phyloP scores from a whole-genome alignment of 2,329 filamentous ascomycete species.

The Fonsecaea multimorphosa region DNA sequence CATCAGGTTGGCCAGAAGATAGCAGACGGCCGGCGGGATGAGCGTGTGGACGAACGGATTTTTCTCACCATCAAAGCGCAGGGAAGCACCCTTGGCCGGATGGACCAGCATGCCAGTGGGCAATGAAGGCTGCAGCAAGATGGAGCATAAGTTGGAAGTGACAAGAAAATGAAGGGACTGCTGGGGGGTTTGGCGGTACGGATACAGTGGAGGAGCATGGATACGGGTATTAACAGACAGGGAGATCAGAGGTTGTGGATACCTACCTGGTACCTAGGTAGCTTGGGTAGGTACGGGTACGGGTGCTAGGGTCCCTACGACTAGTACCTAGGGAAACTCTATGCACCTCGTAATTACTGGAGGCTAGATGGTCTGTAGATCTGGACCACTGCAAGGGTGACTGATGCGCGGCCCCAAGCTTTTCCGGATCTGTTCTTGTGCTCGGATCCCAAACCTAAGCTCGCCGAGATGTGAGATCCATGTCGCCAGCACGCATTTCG shows the following conservation, averaged over 20 bases:
- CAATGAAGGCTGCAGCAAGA: conserved; percentile 20
- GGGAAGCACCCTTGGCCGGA: conserved; percentile 11
- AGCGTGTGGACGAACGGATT: conserved; percentile 31
- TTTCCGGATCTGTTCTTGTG: conserved; percentile 15
- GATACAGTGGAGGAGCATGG: conserved; percentile 6
- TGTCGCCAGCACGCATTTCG: neutral
- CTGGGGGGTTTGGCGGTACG: conserved; percentile 4
- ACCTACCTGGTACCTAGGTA: too few relatives aligned
- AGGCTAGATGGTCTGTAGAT: neutral
- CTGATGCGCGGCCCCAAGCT: neutral
- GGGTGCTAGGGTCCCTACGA: neutral
- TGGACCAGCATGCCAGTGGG: conserved; percentile 11
- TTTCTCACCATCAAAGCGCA: conserved; percentile 13
- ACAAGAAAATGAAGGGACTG: neutral
- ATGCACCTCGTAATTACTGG: too few relatives aligned
- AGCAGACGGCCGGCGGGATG: conserved; percentile 3
- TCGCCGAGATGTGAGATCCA: conserved; percentile 5
- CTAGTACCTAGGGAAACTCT: too few relatives aligned
- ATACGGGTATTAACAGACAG: neutral
- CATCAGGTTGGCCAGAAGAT: neutral
- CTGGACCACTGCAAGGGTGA: neutral
- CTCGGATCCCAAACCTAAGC: conserved; percentile 14
- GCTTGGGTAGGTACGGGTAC: too few relatives aligned
- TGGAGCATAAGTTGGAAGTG: conserved; percentile 28
- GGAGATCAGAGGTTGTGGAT: conserved; percentile 1